Conservation (phyloP, 306 rosid genomes). For the Cotoneaster glaucophyllus region DNA sequence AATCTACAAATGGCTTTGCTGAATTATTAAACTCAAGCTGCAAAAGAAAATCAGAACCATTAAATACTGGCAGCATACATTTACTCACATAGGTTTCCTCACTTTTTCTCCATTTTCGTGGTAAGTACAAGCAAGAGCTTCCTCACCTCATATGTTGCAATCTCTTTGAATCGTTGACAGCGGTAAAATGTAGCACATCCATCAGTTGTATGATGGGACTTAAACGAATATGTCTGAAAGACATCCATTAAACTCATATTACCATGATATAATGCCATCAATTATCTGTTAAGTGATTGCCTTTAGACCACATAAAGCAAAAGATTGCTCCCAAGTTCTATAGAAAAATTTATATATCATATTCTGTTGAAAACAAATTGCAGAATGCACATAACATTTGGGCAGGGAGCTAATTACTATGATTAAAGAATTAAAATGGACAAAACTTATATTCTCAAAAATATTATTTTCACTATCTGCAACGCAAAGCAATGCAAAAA, state of each 20-base stretch:
- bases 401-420: neutral
- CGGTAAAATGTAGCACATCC: constrained; percentile 41
- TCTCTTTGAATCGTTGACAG: constrained; percentile 14
- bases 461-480: neutral
- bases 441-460: neutral
- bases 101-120: neutral
- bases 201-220: neutral
- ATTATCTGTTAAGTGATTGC: neutral
- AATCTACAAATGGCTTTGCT: constrained; percentile 2
- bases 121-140: neutral
- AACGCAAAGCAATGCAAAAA: neutral
- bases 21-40: constrained; percentile 20
- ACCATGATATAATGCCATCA: neutral
- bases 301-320: neutral
- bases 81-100: neutral
- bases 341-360: neutral
- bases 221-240: constrained; percentile 7
- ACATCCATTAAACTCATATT: neutral
- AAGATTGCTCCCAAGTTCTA: neutral
- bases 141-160: constrained; percentile 20
- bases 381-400: neutral
- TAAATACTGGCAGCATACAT: neutral
- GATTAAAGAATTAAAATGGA: neutral
- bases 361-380: neutral
- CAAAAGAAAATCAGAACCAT: constrained; percentile 8